These are phyloP conservation scores for Ceratobasidium papillatum DNA, from an alignment of 1,284 basidiomycete genomes.

Conservation along the genomic window DNA sequence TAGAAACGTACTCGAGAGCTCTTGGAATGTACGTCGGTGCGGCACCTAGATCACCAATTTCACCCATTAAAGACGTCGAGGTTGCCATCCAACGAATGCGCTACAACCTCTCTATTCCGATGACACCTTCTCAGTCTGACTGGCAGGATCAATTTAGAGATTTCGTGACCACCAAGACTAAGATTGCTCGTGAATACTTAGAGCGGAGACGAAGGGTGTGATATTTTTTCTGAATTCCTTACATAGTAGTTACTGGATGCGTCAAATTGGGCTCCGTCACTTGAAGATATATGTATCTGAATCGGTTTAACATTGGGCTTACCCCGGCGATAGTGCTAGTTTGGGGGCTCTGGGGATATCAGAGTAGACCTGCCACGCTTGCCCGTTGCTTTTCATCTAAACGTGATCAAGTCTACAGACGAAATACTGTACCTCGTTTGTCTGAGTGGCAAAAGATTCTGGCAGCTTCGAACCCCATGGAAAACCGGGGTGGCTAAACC, in stretches of 20 bases:
- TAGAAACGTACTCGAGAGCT: slow-evolving; percentile 9
- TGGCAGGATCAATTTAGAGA: slow-evolving; percentile 16
- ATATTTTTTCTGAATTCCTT: background rate
- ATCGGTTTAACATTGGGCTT: too few species aligned
- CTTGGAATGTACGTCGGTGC: slow-evolving; percentile 3
- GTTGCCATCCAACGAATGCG: slow-evolving; percentile 1
- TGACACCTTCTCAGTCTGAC: slow-evolving; percentile 14
- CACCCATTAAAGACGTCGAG: background rate
- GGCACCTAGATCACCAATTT: slow-evolving; percentile 5
- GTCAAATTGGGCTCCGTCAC: too few species aligned
- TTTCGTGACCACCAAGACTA: background rate
- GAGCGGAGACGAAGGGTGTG: background rate
- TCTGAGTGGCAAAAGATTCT: too few species aligned
- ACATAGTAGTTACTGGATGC: too few species aligned
- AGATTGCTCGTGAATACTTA: background rate
- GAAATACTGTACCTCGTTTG: too few species aligned
- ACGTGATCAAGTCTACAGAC: too few species aligned
- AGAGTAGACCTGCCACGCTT: too few species aligned
- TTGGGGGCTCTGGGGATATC: too few species aligned
- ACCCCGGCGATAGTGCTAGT: too few species aligned
- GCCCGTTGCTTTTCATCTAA: too few species aligned
- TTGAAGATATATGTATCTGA: too few species aligned
- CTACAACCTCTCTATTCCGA: background rate
- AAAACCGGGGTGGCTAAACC: slow-evolving; percentile 4
- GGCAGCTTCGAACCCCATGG: background rate